phyloP scores from a whole-genome alignment of 106 monocot species.

The Dendrobium nobile region DNA sequence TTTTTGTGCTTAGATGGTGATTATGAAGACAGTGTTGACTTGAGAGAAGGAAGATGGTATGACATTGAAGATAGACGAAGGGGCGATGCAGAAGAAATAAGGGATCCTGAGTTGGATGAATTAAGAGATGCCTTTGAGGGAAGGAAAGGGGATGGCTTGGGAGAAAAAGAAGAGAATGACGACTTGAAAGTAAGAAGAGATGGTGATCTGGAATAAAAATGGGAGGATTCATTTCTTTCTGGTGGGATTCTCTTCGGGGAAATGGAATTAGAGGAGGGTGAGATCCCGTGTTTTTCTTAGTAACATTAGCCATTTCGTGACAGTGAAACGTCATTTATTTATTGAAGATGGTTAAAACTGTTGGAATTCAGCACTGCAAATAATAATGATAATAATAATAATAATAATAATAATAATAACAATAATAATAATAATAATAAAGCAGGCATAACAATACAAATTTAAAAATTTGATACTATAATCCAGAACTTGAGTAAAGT shows the following conservation, averaged over 20 bases:
- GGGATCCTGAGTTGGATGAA: neutral
- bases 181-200: neutral
- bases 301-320: neutral
- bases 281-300: slow-evolving; percentile 34
- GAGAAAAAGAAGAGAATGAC: neutral
- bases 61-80: neutral
- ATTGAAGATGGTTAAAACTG: neutral
- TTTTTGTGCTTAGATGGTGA: slow-evolving; percentile 71
- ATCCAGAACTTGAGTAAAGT: too few species aligned
- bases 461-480: too few species aligned
- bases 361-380: neutral
- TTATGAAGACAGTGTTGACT: slow-evolving; percentile 13
- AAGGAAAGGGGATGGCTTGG: neutral
- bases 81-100: neutral
- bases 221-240: neutral
- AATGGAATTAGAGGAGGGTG: slow-evolving; percentile 76
- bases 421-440: too few species aligned
- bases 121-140: neutral
- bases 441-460: too few species aligned
- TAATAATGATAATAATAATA: too few species aligned
- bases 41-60: slow-evolving; percentile 6
- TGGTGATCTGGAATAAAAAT: neutral
- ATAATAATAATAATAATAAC: too few species aligned
- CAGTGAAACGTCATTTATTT: neutral
- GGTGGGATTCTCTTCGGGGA: slow-evolving; percentile 7